Evolutionary conservation across 2,329 filamentous ascomycete species (phyloP), one percentile per base, ranked within the genome.

Genomic region (Cryphonectria radicalis): DNA sequence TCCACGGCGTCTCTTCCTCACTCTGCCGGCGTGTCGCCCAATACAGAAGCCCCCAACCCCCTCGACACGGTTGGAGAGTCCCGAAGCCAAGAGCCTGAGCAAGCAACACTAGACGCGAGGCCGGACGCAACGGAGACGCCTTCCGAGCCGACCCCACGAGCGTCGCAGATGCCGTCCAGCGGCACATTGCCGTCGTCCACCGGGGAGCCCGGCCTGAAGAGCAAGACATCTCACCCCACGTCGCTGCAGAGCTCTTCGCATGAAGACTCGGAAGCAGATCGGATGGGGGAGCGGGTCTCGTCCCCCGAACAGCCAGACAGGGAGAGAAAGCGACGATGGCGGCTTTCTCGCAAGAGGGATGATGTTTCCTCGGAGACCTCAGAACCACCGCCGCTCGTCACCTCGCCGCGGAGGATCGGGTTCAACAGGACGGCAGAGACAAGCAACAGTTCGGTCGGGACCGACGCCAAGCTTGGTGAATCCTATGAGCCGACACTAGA

Each of bases 181-280:
- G 80, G 74, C 74, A 82, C 74, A 57, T 79, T 83, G 70, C 84
- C 85, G 67, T 81, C 84, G 69, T 79, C 82, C 68, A 81, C 85
- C 73, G 81, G 83, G 69, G 87, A 80, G 4, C 78, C 81, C 67
- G 78, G 87, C 0, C 79, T 95, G 43, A 90, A 89, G 74, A 89
- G 91, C 0, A 89, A 90, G 74, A 87, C 87, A 72, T 97, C 94
- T 0, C 93, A 93, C 0, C 89, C 92, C 0, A 89, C 91, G 3
- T 97, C 94, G 0, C 85, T 94, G 71, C 90, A 93, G 75, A 95
- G 93, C 40, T 90, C 88, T 0, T 89, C 90, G 74, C 96, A 95
- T 35, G 94, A 97, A 75, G 89, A 91, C 32, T 97, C 94, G 0
- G 94, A 97, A 77, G 79, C 90, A 42, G 94, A 97, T 73, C 90